These are phyloP conservation scores for Rhododendron molle DNA, from an alignment of 148 eudicot genomes.

Conservation along the genomic window DNA sequence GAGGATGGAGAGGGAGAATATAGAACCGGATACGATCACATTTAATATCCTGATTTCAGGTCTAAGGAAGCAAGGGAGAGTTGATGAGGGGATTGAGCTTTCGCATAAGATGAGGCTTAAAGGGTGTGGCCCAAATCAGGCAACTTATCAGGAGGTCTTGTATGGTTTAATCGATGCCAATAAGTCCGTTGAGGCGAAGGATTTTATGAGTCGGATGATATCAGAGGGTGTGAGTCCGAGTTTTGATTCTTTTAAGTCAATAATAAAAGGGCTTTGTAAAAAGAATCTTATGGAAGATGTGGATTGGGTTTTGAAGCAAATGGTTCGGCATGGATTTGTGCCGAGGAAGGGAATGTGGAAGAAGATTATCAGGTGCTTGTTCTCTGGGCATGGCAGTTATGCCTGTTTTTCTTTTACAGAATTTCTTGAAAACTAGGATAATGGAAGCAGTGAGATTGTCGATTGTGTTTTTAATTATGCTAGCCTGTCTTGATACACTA, in stretches of 20 bases:
- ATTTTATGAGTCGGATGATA: slow-evolving; percentile 50
- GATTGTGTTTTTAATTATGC: neutral
- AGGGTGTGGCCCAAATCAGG: slow-evolving; percentile 74
- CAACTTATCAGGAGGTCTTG: slow-evolving; percentile 74
- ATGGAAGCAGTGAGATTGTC: neutral
- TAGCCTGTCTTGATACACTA: neutral
- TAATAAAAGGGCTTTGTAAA: slow-evolving; percentile 53
- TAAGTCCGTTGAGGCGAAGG: slow-evolving; percentile 47
- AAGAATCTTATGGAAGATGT: slow-evolving; percentile 46
- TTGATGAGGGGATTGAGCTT: slow-evolving; percentile 61
- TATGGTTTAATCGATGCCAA: slow-evolving; percentile 57
- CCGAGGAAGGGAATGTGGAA: slow-evolving; percentile 75
- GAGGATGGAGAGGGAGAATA: slow-evolving; percentile 70
- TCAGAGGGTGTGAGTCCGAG: slow-evolving; percentile 52
- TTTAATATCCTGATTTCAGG: slow-evolving; percentile 68
- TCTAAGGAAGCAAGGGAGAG: slow-evolving; percentile 53
- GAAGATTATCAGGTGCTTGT: slow-evolving; percentile 34
- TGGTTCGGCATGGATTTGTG: slow-evolving; percentile 63
- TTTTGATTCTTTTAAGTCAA: slow-evolving; percentile 61
- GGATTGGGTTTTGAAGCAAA: slow-evolving; percentile 66
- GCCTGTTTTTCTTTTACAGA: slow-evolving; percentile 11
- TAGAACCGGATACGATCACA: slow-evolving; percentile 53
- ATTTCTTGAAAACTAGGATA: slow-evolving; percentile 14
- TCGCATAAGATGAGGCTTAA: slow-evolving; percentile 52
- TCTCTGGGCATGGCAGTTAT: slow-evolving; percentile 9